Evolutionary conservation across 352 stramenopile genomes (phyloP), one percentile per base, ranked within the genome.

Genomic region (Phytophthora fragariae): DNA sequence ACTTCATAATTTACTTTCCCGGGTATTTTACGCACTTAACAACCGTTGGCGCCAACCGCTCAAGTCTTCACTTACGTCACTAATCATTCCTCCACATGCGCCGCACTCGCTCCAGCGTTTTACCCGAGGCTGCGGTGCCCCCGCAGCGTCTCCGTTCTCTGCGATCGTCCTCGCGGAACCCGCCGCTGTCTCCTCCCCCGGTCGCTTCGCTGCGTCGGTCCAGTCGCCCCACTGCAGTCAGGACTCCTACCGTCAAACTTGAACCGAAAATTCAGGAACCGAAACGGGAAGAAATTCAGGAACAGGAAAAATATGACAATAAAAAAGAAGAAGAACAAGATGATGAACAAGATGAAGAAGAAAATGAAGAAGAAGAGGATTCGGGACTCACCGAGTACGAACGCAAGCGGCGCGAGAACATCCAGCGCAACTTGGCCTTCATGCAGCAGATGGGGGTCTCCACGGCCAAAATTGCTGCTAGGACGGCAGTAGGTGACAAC

Each of bases 391-490:
- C 82, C 24, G 88, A 91, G 67, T 97, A 97, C 57, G 90, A 97
- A 74, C 84, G 84, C 71, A 92, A 92, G 72, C 87, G 90, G 1
- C 79, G 87, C 9, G 90, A 88, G 44, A 97, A 97, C 67, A 95
- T 97, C 59, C 77, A 91, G 77, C 87, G 90, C 33, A 95, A 97
- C 66, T 59, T 95, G 58, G 81, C 91, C 29, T 93, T 95, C 65
- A 94, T 97, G 88, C 79, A 83, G 58, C 82, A 86, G 49, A 94
- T 97, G 82, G 90, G 90, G 11, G 83, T 96, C 27, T 91, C 86
- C 7, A 93, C 85, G 19, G 85, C 85, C 7, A 93, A 90, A 68
- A 91, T 92, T 21, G 74, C 77, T 2, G 88, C 88, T 2, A 79
- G 88, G 12, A 94, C 86, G 6, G 74, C 83, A 0, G 58, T 89